These are phyloP conservation scores for Hymenoscyphus repandus DNA, from an alignment of 2,329 filamentous ascomycete species.

Conservation along the genomic window DNA sequence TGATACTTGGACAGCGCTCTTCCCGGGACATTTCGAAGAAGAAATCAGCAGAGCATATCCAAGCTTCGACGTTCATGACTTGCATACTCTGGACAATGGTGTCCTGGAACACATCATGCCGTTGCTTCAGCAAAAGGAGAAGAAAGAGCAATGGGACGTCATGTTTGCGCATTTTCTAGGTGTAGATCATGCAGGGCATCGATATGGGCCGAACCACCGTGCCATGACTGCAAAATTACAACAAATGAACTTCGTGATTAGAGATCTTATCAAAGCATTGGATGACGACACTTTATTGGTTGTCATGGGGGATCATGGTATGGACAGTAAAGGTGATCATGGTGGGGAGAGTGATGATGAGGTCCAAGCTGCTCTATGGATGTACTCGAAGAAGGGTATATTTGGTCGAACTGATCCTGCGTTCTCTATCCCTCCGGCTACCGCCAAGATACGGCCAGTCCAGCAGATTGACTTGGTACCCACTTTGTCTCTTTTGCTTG, in stretches of 20 bases:
- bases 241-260: constrained; percentile 83
- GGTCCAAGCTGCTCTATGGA: constrained; percentile 91
- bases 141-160: constrained; percentile 78
- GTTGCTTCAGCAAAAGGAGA: constrained; percentile 57
- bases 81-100: constrained; percentile 94
- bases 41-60: constrained; percentile 87
- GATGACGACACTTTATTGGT: constrained; percentile 85
- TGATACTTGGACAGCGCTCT: constrained; percentile 92
- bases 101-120: constrained; percentile 89
- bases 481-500: constrained; percentile 80
- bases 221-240: constrained; percentile 87
- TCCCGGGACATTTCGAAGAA: constrained; percentile 86
- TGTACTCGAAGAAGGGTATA: constrained; percentile 85
- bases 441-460: constrained; percentile 69
- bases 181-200: constrained; percentile 94
- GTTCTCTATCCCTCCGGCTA: constrained; percentile 53
- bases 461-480: constrained; percentile 94
- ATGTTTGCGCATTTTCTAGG: constrained; percentile 90
- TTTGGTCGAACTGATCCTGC: constrained; percentile 73
- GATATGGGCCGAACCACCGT: constrained; percentile 87
- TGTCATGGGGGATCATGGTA: constrained; percentile 98
- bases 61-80: constrained; percentile 96
- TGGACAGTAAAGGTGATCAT: constrained; percentile 96
- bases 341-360: constrained; percentile 98
- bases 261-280: constrained; percentile 62